These are phyloP conservation scores for Verticillium albo-atrum DNA, from an alignment of 2,329 filamentous ascomycete species.

Conservation along the genomic window DNA sequence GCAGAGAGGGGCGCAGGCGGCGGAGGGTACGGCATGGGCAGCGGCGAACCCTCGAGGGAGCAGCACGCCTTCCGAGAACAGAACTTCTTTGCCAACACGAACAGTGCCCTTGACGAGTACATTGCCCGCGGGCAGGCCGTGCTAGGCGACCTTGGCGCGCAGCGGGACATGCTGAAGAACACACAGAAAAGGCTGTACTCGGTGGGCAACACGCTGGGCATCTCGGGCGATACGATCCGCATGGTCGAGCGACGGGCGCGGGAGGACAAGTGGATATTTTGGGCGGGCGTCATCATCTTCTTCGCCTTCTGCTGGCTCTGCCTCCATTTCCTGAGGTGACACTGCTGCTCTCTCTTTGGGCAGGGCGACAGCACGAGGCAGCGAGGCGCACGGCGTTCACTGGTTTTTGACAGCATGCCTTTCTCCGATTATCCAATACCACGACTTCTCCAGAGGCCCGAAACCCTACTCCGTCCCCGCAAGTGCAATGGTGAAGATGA, in stretches of 20 bases:
- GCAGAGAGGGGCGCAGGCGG: conserved; percentile 27
- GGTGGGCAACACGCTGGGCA: conserved; percentile 87
- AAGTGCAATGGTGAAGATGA: conserved; percentile 73
- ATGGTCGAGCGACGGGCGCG: conserved; percentile 90
- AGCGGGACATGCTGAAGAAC: conserved; percentile 91
- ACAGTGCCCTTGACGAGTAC: conserved; percentile 87
- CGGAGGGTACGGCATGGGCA: conserved; percentile 41
- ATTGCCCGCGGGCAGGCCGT: conserved; percentile 88
- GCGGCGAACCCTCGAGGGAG: conserved; percentile 67
- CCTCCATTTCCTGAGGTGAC: conserved; percentile 73
- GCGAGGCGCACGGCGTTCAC: conserved; percentile 8
- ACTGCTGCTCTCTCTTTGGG: neutral
- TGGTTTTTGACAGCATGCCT: neutral
- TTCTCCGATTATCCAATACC: neutral
- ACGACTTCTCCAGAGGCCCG: neutral
- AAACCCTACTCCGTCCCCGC: conserved; percentile 13
- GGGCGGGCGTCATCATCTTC: conserved; percentile 79
- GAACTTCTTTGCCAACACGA: conserved; percentile 77
- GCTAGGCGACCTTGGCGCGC: conserved; percentile 79
- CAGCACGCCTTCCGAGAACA: conserved; percentile 84
- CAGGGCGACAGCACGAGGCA: neutral
- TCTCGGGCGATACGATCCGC: conserved; percentile 92
- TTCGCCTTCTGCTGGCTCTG: conserved; percentile 90
- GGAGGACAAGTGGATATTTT: conserved; percentile 98
- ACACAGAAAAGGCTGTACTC: conserved; percentile 89